A percentile compares a stretch with the other conserved stretches of the same genome.
Evolutionary conservation across 345 rosid species (phyloP).

Genomic region (Abelmoschus esculentus): DNA sequence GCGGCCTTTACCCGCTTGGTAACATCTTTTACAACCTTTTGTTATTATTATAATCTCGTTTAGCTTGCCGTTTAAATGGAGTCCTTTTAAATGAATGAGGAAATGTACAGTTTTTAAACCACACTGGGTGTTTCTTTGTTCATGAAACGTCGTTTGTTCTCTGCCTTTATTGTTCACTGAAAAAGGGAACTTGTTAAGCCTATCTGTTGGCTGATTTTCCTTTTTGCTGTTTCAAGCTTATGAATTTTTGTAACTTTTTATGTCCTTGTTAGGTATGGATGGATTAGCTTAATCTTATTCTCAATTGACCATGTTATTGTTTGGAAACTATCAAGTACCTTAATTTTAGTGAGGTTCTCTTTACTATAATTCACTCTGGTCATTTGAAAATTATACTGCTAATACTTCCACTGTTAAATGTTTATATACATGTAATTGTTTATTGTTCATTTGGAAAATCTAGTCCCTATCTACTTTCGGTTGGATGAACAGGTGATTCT

Average conservation of each 20-base stretch:
- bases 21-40: constrained; percentile 7
- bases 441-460: neutral
- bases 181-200: neutral
- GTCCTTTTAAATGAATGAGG: too few species aligned
- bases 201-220: neutral
- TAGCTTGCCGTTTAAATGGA: too few species aligned
- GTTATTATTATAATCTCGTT: too few species aligned
- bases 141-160: too few species aligned
- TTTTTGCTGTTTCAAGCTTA: neutral
- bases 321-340: neutral
- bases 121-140: too few species aligned
- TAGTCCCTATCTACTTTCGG: neutral
- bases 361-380: too few species aligned
- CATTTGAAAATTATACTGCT: neutral
- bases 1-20: constrained; percentile 88
- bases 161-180: too few species aligned
- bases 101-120: too few species aligned
- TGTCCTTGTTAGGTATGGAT: neutral
- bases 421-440: neutral
- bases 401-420: neutral
- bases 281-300: neutral
- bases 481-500: constrained; percentile 52
- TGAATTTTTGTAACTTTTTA: neutral
- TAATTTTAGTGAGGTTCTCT: neutral
- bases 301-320: neutral